Conservation (phyloP, 1,284 basidiomycete genomes). For the Afroboletus lepidellus region DNA sequence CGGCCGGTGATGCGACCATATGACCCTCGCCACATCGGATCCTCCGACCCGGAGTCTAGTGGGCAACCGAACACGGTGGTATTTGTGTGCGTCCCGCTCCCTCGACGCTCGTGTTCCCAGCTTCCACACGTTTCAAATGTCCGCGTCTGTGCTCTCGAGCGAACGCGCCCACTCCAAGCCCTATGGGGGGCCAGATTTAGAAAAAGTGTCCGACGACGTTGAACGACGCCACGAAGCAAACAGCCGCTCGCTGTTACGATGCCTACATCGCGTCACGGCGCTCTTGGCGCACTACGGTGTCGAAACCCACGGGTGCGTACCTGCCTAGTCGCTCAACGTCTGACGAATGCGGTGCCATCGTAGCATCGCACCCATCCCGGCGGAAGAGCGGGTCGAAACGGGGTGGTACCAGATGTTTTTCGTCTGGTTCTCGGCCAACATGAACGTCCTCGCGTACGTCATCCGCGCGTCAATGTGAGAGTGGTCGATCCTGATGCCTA, state of each 20-base stretch:
- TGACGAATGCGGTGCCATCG: neutral
- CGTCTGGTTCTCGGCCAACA: constrained; percentile 63
- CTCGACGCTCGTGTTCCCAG: neutral
- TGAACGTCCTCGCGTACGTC: constrained; percentile 55
- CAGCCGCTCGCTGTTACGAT: constrained; percentile 5
- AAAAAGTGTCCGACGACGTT: constrained; percentile 1
- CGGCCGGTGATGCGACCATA: neutral
- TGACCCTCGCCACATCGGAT: too few relatives aligned
- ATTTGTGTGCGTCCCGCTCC: neutral
- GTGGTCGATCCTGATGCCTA: too few relatives aligned
- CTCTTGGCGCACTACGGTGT: constrained; percentile 29
- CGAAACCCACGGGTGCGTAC: constrained; percentile 41
- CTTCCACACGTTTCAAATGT: constrained; percentile 7
- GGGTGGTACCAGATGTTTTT: constrained; percentile 65
- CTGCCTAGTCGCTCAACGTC: too few relatives aligned
- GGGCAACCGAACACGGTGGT: neutral
- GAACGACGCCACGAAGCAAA: neutral
- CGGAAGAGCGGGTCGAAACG: constrained; percentile 46
- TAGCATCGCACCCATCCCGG: constrained; percentile 53
- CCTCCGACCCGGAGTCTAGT: neutral
- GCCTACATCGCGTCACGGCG: constrained; percentile 18
- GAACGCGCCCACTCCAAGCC: neutral
- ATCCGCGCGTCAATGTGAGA: neutral
- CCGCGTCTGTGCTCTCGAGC: neutral
- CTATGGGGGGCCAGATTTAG: neutral